A percentile compares a stretch with the other conserved stretches of the same genome.
phyloP scores from a whole-genome alignment of 257 asterid genomes.

The Primulina eburnea region DNA sequence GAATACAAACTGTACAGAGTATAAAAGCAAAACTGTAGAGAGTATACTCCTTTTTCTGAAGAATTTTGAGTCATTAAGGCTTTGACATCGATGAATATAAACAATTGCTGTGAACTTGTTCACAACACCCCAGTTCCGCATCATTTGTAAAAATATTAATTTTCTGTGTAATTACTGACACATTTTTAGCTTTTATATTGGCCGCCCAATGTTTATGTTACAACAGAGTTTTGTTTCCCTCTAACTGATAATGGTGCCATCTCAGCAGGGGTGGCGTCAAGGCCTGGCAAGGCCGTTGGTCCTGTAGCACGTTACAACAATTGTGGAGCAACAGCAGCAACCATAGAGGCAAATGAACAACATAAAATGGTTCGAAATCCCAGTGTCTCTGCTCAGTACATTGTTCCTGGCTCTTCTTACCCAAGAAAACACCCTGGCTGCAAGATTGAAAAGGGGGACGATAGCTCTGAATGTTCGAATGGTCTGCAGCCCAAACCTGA shows the following conservation, averaged over 20 bases:
- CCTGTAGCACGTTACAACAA: conserved; percentile 56
- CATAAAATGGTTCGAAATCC: conserved; percentile 58
- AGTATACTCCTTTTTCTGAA: neutral
- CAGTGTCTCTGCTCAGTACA: conserved; percentile 53
- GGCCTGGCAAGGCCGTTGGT: conserved; percentile 76
- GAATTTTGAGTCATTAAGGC: neutral
- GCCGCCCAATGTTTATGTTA: neutral
- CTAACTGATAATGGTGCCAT: conserved; percentile 19
- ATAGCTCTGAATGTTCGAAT: conserved; percentile 32
- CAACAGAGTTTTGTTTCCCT: neutral
- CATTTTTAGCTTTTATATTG: neutral
- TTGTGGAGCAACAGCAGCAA: conserved; percentile 52
- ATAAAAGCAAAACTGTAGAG: neutral
- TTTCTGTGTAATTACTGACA: neutral
- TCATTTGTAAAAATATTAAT: too few species aligned
- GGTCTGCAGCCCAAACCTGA: conserved; percentile 46
- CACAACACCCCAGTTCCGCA: neutral
- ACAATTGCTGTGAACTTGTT: neutral
- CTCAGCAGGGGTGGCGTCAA: conserved; percentile 61
- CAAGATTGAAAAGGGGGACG: conserved; percentile 39
- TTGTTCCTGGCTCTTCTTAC: conserved; percentile 48
- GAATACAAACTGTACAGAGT: neutral
- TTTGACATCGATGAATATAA: neutral
- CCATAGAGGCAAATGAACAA: conserved; percentile 56
- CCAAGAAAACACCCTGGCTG: conserved; percentile 39